Conservation (phyloP, 345 rosid genomes). For the Camelina neglecta region DNA sequence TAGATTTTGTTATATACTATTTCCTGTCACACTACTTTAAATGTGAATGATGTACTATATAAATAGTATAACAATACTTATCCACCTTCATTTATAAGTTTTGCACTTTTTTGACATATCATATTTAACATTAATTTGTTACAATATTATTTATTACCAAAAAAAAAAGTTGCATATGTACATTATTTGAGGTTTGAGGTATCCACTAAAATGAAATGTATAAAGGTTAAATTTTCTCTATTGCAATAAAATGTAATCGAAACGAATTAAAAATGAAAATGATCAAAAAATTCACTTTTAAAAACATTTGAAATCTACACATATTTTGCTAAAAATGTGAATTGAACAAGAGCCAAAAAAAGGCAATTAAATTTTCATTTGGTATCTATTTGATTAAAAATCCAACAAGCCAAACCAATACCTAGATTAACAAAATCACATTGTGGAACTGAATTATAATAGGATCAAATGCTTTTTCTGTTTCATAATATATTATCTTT, state of each 20-base stretch:
- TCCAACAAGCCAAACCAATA: not conserved
- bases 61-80: not conserved
- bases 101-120: not conserved
- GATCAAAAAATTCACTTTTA: no score
- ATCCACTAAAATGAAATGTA: not conserved
- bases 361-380: no score
- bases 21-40: slow-evolving; percentile 19
- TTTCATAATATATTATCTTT: not conserved
- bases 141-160: not conserved
- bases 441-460: not conserved
- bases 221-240: not conserved
- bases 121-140: not conserved
- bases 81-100: slow-evolving; percentile 12
- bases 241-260: not conserved
- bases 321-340: not conserved
- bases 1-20: not conserved
- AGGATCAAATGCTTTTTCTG: no score
- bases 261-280: not conserved
- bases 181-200: not conserved
- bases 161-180: no score
- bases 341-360: not conserved
- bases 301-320: not conserved
- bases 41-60: slow-evolving; percentile 1
- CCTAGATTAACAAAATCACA: not conserved
- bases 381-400: not conserved